phyloP scores from a whole-genome alignment of 83 land plant genomes.

The Larix sibirica region DNA sequence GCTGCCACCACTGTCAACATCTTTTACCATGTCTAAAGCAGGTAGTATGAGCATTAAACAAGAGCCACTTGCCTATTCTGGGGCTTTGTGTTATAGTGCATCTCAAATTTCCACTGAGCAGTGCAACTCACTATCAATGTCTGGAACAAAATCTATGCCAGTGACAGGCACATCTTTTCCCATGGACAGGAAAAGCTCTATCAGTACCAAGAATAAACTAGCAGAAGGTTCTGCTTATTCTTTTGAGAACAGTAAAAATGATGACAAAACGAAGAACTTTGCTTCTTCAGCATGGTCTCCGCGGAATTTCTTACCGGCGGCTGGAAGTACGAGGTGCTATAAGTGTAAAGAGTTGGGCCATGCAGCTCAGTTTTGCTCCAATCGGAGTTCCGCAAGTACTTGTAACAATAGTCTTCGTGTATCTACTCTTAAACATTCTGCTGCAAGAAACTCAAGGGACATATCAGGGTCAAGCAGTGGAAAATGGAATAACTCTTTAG shows the following conservation, averaged over 20 bases:
- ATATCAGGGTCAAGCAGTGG: slow-evolving; percentile 17
- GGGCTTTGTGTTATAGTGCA: not conserved
- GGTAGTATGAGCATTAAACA: not conserved
- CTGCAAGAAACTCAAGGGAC: slow-evolving; percentile 29
- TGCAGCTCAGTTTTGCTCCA: slow-evolving; percentile 32
- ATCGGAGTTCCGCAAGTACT: slow-evolving; percentile 12
- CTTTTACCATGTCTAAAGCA: not conserved
- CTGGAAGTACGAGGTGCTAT: slow-evolving; percentile 20
- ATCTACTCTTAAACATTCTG: slow-evolving; percentile 21
- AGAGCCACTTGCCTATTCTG: not conserved
- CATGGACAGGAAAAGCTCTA: slow-evolving; percentile 10
- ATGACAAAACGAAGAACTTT: slow-evolving; percentile 23
- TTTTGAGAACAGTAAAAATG: slow-evolving; percentile 16
- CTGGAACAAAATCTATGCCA: slow-evolving; percentile 17
- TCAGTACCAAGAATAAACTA: slow-evolving; percentile 14
- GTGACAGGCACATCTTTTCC: slow-evolving; percentile 21
- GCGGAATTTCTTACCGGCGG: slow-evolving; percentile 3
- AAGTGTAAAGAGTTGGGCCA: slow-evolving; percentile 54
- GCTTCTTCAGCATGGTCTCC: slow-evolving; percentile 5
- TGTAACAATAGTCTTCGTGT: slow-evolving; percentile 11
- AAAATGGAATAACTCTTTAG: slow-evolving; percentile 45
- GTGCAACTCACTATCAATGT: slow-evolving; percentile 30
- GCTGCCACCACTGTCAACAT: not conserved
- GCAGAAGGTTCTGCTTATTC: slow-evolving; percentile 13
- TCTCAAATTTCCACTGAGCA: slow-evolving; percentile 22